Conservation (phyloP, 148 eudicot genomes). For the Cornus florida region DNA sequence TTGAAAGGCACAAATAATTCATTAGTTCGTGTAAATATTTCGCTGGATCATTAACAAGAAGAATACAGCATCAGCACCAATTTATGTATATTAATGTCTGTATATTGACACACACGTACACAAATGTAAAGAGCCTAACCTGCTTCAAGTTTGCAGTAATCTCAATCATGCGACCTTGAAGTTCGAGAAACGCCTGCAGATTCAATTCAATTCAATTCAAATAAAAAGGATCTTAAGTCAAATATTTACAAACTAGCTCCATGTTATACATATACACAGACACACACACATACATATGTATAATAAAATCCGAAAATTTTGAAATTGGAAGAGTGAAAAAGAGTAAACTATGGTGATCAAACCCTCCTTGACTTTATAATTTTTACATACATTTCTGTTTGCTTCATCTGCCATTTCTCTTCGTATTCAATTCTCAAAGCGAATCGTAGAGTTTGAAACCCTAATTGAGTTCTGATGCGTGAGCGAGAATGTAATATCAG, state of each 20-base stretch:
- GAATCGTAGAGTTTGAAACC: neutral
- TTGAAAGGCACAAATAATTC: neutral
- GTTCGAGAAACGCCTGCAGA: constrained; percentile 74
- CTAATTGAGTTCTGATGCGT: neutral
- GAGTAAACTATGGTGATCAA: neutral
- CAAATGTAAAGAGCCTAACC: constrained; percentile 28
- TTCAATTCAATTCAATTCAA: neutral
- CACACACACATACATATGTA: neutral
- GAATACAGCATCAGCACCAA: neutral
- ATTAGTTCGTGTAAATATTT: too few relatives aligned
- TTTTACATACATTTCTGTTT: constrained; percentile 49
- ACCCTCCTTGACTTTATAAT: too few relatives aligned
- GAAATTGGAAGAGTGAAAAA: neutral
- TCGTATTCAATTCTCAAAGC: neutral
- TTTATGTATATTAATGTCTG: neutral
- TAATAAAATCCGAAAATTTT: neutral
- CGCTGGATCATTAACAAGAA: too few relatives aligned
- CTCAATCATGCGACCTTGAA: constrained; percentile 90
- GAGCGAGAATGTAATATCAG: too few relatives aligned
- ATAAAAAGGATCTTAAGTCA: constrained; percentile 2
- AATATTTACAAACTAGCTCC: neutral
- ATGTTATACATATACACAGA: too few relatives aligned
- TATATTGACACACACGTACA: neutral
- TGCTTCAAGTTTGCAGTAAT: constrained; percentile 80
- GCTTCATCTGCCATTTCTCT: constrained; percentile 80